phyloP scores from a whole-genome alignment of 1,284 basidiomycete species.

The Inonotus obliquus region DNA sequence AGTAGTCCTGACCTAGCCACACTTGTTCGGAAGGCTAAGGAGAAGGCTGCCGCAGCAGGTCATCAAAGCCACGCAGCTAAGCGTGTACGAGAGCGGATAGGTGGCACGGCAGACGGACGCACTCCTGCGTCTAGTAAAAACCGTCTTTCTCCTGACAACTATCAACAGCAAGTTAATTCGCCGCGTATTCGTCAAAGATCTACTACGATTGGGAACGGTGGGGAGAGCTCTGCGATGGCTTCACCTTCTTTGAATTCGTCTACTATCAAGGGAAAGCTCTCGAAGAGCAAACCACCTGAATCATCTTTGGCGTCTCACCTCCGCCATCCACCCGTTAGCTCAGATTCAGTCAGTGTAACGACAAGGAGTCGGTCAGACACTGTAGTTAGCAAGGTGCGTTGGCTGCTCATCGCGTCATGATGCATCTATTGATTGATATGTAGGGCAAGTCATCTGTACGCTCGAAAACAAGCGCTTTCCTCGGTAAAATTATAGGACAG shows the following conservation, averaged over 20 bases:
- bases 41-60: slow-evolving; percentile 44
- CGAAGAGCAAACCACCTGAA: slow-evolving; percentile 8
- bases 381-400: slow-evolving; percentile 39
- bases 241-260: slow-evolving; percentile 18
- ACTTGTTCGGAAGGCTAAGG: slow-evolving; percentile 74
- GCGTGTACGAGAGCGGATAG: background rate
- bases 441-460: slow-evolving; percentile 56
- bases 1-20: slow-evolving; percentile 87
- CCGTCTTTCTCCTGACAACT: slow-evolving; percentile 14
- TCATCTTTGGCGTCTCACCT: slow-evolving; percentile 2
- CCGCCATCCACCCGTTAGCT: slow-evolving; percentile 28
- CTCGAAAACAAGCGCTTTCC: slow-evolving; percentile 70
- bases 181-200: slow-evolving; percentile 30
- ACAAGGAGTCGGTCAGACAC: slow-evolving; percentile 29
- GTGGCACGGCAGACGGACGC: background rate
- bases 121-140: slow-evolving; percentile 1
- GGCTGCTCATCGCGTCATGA: slow-evolving; percentile 2
- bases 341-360: slow-evolving; percentile 51
- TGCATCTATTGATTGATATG: background rate
- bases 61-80: background rate
- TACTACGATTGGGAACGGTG: slow-evolving; percentile 29
- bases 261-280: slow-evolving; percentile 10
- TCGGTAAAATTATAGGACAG: slow-evolving; percentile 71
- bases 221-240: slow-evolving; percentile 7
- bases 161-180: slow-evolving; percentile 3